These are phyloP conservation scores for Inga laurina DNA, from an alignment of 306 rosid genomes.

Conservation along the genomic window DNA sequence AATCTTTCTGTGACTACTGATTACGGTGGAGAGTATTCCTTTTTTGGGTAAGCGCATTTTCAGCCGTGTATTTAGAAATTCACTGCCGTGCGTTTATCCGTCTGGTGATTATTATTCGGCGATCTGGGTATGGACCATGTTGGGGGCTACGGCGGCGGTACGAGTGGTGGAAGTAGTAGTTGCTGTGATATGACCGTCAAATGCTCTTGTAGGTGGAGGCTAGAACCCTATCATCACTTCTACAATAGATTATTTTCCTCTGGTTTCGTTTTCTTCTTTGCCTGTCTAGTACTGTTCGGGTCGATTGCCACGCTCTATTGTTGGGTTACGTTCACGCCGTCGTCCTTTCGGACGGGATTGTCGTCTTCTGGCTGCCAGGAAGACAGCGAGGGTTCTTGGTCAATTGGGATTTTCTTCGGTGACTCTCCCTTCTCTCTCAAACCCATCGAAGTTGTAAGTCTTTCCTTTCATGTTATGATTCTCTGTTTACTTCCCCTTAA, in stretches of 20 bases:
- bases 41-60: neutral
- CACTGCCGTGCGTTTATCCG: neutral
- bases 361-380: slow-evolving; percentile 70
- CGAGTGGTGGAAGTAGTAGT: slow-evolving; percentile 31
- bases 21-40: neutral
- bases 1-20: neutral
- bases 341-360: slow-evolving; percentile 42
- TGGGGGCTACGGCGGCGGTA: slow-evolving; percentile 26
- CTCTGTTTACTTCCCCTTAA: neutral
- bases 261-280: slow-evolving; percentile 74
- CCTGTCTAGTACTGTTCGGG: slow-evolving; percentile 72
- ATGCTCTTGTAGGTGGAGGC: slow-evolving; percentile 63
- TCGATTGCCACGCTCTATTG: slow-evolving; percentile 75
- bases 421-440: slow-evolving; percentile 84
- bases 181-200: slow-evolving; percentile 59
- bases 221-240: slow-evolving; percentile 42
- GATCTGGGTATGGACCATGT: slow-evolving; percentile 64
- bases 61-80: neutral
- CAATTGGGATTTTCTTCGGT: slow-evolving; percentile 89
- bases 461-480: neutral
- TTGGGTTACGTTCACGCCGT: slow-evolving; percentile 75
- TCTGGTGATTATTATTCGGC: slow-evolving; percentile 14
- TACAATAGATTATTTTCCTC: slow-evolving; percentile 59
- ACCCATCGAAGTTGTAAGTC: slow-evolving; percentile 80
- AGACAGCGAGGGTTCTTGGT: slow-evolving; percentile 98